Percentiles rank a stretch among this genome's conserved stretches.
Conservation (phyloP, 2,329 filamentous ascomycete species). For the Ophiostoma novo-ulmi region DNA sequence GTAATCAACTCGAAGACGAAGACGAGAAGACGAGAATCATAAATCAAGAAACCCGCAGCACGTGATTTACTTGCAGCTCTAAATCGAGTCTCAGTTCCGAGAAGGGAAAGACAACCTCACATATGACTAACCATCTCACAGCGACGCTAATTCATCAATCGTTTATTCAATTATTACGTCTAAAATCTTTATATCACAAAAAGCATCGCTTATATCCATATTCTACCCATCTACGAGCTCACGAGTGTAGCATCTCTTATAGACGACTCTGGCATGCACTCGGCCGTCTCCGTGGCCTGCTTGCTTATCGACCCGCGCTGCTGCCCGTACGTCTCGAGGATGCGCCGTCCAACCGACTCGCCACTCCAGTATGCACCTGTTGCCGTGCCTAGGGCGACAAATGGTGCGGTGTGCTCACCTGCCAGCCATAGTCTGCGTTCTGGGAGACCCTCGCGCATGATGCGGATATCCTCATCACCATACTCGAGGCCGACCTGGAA, state of each 20-base stretch:
- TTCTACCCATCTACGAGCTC: neutral
- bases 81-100: neutral
- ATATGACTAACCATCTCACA: neutral
- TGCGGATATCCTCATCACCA: constrained; percentile 67
- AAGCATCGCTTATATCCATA: neutral
- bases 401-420: constrained; percentile 85
- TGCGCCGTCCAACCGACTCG: constrained; percentile 65
- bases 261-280: constrained; percentile 4
- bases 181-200: neutral
- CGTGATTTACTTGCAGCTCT: neutral
- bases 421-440: constrained; percentile 75
- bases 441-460: constrained; percentile 57
- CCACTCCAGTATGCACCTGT: constrained; percentile 93
- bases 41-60: neutral
- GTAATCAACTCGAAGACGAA: neutral
- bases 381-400: constrained; percentile 80
- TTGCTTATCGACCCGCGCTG: neutral
- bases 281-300: constrained; percentile 30
- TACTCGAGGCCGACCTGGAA: constrained; percentile 70
- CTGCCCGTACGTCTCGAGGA: constrained; percentile 48
- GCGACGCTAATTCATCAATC: neutral
- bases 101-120: neutral
- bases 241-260: neutral
- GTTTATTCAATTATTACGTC: neutral
- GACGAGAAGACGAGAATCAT: neutral